A percentile compares a stretch with the other conserved stretches of the same genome.
These are phyloP conservation scores for Lecanicillium sp. DNA, from an alignment of 2,329 filamentous ascomycete genomes.

Conservation along the genomic window DNA sequence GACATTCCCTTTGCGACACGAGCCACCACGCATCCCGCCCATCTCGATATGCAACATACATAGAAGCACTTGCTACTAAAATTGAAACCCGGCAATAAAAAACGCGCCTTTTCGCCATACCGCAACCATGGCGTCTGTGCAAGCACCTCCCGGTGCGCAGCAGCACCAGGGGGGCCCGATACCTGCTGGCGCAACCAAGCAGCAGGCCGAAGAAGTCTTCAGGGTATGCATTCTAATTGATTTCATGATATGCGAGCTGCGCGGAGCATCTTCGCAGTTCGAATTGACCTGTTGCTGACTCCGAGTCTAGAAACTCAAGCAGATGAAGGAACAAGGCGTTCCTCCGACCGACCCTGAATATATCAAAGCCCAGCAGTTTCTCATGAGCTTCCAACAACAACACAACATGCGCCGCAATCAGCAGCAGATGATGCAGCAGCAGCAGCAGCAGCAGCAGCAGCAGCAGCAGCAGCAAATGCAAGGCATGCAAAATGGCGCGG, in stretches of 20 bases:
- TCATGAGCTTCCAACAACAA: conserved; percentile 64
- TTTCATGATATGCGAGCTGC: conserved; percentile 1
- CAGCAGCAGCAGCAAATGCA: conserved; percentile 43
- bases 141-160: conserved; percentile 63
- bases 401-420: conserved; percentile 48
- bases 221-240: conserved; percentile 41
- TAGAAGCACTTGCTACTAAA: conserved; percentile 23
- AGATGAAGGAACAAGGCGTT: conserved; percentile 82
- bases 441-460: conserved; percentile 41
- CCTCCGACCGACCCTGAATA: conserved; percentile 80
- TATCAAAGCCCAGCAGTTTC: conserved; percentile 71
- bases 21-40: conserved; percentile 14
- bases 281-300: conserved; percentile 6
- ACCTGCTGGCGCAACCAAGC: conserved; percentile 63
- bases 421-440: conserved; percentile 36
- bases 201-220: conserved; percentile 71
- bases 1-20: conserved; percentile 18
- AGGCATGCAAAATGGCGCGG: conserved; percentile 48
- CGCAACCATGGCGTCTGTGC: conserved; percentile 71
- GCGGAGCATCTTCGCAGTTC: not conserved
- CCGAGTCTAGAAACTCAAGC: conserved; percentile 66
- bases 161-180: conserved; percentile 59
- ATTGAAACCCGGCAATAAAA: conserved; percentile 21
- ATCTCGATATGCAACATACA: conserved; percentile 35
- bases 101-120: conserved; percentile 20